Evolutionary conservation across 352 stramenopile genomes (phyloP).

Genomic region (Pythium sp.): DNA sequence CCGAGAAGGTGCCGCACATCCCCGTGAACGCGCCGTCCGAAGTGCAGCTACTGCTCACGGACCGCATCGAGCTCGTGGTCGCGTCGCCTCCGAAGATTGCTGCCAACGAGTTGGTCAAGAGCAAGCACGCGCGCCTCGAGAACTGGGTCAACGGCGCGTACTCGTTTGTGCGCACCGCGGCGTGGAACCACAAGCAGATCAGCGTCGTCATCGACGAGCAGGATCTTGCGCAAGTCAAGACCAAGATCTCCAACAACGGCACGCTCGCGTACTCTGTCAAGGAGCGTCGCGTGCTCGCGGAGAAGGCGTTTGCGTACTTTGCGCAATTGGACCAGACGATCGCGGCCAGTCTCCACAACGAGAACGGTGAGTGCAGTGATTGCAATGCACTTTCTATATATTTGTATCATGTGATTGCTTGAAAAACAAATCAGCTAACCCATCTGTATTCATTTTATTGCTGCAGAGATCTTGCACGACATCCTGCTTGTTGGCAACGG

Average conservation of each 20-base stretch:
- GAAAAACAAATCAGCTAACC: background rate
- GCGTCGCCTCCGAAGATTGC: slow-evolving; percentile 43
- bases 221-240: slow-evolving; percentile 47
- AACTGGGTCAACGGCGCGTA: slow-evolving; percentile 72
- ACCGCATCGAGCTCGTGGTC: slow-evolving; percentile 69
- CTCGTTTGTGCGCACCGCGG: slow-evolving; percentile 77
- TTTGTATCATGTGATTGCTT: background rate
- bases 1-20: slow-evolving; percentile 74
- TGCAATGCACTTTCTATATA: background rate
- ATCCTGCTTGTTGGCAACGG: slow-evolving; percentile 92
- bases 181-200: slow-evolving; percentile 88
- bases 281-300: slow-evolving; percentile 62
- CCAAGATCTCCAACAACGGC: slow-evolving; percentile 63
- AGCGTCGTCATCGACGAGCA: slow-evolving; percentile 70
- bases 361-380: slow-evolving; percentile 29
- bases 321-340: slow-evolving; percentile 70
- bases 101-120: slow-evolving; percentile 32
- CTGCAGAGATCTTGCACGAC: slow-evolving; percentile 57
- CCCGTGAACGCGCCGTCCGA: slow-evolving; percentile 57
- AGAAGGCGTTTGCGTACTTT: slow-evolving; percentile 83
- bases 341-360: slow-evolving; percentile 40
- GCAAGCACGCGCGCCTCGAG: slow-evolving; percentile 43
- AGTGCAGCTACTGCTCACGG: slow-evolving; percentile 63
- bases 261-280: slow-evolving; percentile 64
- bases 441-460: background rate